Conservation (phyloP, 2,329 filamentous ascomycete species). For the Xylariaceae sp. region DNA sequence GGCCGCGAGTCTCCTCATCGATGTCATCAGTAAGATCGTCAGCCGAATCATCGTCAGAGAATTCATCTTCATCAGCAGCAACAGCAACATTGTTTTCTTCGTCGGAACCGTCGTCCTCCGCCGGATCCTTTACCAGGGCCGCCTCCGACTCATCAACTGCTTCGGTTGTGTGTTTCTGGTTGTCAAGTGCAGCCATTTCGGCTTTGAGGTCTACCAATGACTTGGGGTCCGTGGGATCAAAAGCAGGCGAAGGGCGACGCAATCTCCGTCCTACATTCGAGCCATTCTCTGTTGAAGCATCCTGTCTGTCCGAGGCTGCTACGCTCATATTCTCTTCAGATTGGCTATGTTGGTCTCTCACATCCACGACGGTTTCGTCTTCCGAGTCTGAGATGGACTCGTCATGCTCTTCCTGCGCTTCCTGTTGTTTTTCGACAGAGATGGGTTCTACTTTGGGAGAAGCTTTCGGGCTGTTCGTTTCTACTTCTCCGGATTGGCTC, state of each 20-base stretch:
- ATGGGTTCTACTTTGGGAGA: conserved; percentile 24
- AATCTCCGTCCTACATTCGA: conserved; percentile 37
- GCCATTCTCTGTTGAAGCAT: conserved; percentile 40
- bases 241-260: conserved; percentile 37
- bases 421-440: conserved; percentile 26
- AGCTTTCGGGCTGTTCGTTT: conserved; percentile 22
- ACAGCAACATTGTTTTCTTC: conserved; percentile 14
- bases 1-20: conserved; percentile 35
- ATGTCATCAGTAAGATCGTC: neutral
- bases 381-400: conserved; percentile 21
- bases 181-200: conserved; percentile 42
- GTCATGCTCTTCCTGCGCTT: conserved; percentile 22
- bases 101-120: conserved; percentile 16
- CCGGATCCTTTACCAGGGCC: conserved; percentile 14
- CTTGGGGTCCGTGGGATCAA: conserved; percentile 49
- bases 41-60: conserved; percentile 6
- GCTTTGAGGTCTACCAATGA: conserved; percentile 47
- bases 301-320: conserved; percentile 28
- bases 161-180: conserved; percentile 27
- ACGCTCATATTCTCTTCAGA: conserved; percentile 35
- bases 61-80: neutral
- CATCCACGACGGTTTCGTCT: conserved; percentile 23
- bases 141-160: conserved; percentile 21
- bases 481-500: conserved; percentile 29
- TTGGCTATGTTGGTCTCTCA: conserved; percentile 29